These are phyloP conservation scores for Cynara cardunculus DNA, from an alignment of 129 eudicot species.

Conservation along the genomic window DNA sequence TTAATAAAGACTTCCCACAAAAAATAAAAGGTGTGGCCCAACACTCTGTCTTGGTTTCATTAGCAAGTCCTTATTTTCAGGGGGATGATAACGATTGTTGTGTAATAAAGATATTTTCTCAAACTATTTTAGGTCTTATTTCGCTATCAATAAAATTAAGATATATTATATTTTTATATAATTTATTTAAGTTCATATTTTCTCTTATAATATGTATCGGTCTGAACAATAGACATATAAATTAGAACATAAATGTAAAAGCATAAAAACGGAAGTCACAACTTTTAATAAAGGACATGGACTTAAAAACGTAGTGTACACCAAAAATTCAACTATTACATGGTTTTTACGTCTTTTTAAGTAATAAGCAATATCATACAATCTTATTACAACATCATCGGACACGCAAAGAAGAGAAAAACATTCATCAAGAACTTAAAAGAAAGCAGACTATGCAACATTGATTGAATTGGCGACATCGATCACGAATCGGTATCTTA, in stretches of 20 bases:
- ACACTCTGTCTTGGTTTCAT: too few relatives aligned
- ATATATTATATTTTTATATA: too few relatives aligned
- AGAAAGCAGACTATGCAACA: neutral
- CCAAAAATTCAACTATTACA: neutral
- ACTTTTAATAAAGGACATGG: neutral
- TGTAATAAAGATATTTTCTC: too few relatives aligned
- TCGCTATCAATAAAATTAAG: too few relatives aligned
- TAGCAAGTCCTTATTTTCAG: too few relatives aligned
- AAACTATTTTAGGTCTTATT: too few relatives aligned
- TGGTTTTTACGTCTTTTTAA: neutral
- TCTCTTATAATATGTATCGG: too few relatives aligned
- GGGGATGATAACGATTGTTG: too few relatives aligned
- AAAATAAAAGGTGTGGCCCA: too few relatives aligned
- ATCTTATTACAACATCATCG: neutral
- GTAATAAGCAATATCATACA: neutral
- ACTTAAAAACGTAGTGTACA: neutral
- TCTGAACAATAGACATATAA: too few relatives aligned
- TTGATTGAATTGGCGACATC: conserved; percentile 44
- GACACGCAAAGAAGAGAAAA: neutral
- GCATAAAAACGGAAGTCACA: neutral
- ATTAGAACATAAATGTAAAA: neutral
- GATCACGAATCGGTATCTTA: conserved; percentile 54
- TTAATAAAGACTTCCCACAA: too few relatives aligned
- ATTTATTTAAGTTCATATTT: too few relatives aligned
- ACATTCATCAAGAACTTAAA: neutral